Evolutionary conservation across 257 asterid genomes (phyloP).

Genomic region (Plantago elongata): DNA sequence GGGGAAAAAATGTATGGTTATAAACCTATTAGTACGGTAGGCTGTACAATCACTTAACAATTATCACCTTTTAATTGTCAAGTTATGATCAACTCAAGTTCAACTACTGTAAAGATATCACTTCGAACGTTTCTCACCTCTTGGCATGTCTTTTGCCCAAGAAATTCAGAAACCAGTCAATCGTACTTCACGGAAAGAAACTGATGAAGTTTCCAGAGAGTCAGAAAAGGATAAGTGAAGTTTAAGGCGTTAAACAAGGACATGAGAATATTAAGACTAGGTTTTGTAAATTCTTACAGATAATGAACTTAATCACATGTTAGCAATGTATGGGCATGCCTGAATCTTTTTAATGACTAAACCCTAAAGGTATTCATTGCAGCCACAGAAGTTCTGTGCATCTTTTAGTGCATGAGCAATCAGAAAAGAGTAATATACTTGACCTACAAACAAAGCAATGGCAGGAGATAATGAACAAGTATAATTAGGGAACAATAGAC

Average conservation of each 20-base stretch:
- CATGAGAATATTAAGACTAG: neutral
- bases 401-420: neutral
- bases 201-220: neutral
- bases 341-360: neutral
- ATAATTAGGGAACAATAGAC: neutral
- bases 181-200: neutral
- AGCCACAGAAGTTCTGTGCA: neutral
- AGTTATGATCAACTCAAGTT: too few species aligned
- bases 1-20: too few species aligned
- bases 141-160: neutral
- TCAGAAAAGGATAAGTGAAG: neutral
- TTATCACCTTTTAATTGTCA: too few species aligned
- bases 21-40: too few species aligned
- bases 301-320: slow-evolving; percentile 9
- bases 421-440: neutral
- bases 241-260: neutral
- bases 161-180: neutral
- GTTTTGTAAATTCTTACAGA: neutral
- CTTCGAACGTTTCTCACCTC: neutral
- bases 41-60: too few species aligned
- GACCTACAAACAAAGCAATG: neutral
- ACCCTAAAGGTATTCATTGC: neutral
- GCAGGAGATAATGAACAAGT: neutral
- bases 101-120: too few species aligned
- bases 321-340: neutral